phyloP scores from a whole-genome alignment of 2,329 filamentous ascomycete genomes.

The Chrysoporthe puriensis region DNA sequence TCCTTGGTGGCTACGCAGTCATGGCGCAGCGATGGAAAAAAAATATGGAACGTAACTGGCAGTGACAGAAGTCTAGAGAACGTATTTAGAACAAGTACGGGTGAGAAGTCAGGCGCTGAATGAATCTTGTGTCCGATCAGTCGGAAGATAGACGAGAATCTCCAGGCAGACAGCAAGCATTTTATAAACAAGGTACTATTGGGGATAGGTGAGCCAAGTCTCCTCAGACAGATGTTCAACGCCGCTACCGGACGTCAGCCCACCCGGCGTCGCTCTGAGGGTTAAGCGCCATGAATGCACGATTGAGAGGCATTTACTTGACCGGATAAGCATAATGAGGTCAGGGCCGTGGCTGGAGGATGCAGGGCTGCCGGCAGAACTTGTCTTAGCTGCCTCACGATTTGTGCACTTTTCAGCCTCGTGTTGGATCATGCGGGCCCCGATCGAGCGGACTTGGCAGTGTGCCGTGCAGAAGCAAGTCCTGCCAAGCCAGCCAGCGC shows the following conservation, averaged over 20 bases:
- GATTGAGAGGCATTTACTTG: background rate
- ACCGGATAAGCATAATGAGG: background rate
- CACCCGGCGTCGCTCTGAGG: background rate
- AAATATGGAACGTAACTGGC: background rate
- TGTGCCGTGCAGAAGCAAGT: too few species aligned
- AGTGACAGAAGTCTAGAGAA: background rate
- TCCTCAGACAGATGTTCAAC: background rate
- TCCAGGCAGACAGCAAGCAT: background rate
- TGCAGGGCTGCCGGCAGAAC: background rate
- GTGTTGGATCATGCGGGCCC: too few species aligned
- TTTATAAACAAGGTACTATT: background rate
- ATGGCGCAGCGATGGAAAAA: background rate
- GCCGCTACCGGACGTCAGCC: background rate
- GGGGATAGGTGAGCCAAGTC: background rate
- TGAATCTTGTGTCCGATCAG: background rate
- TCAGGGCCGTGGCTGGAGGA: background rate
- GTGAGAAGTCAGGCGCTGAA: background rate
- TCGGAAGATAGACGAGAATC: background rate
- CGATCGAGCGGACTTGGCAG: too few species aligned
- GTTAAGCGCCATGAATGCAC: background rate
- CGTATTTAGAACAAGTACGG: background rate
- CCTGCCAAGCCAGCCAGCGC: too few species aligned
- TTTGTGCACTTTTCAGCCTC: slow-evolving; percentile 2
- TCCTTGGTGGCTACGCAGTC: background rate
- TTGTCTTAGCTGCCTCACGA: background rate